Evolutionary conservation across 1,284 basidiomycete genomes (phyloP).

Genomic region (Ceratobasidium sp.): DNA sequence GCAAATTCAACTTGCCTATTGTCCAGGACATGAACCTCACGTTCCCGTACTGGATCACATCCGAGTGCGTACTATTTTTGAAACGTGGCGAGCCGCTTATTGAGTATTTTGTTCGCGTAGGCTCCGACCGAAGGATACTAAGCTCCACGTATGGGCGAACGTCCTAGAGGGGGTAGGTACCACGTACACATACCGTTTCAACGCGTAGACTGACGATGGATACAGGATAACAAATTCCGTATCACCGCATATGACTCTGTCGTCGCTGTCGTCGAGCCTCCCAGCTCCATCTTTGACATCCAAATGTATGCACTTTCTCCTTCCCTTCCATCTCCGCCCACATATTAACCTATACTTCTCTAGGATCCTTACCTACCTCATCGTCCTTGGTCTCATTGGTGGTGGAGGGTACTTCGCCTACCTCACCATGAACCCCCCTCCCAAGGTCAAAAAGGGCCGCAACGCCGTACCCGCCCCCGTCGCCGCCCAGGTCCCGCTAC

Average conservation of each 20-base stretch:
- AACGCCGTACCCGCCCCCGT: conserved; percentile 54
- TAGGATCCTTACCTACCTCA: conserved; percentile 82
- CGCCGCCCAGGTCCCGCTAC: conserved; percentile 43
- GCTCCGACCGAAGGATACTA: conserved; percentile 41
- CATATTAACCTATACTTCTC: conserved; percentile 35
- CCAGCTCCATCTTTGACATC: conserved; percentile 82
- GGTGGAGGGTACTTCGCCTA: conserved; percentile 78
- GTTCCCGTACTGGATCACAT: conserved; percentile 82
- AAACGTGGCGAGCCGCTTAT: no score
- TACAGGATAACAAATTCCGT: conserved; percentile 69
- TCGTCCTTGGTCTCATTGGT: conserved; percentile 75
- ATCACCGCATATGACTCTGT: conserved; percentile 83
- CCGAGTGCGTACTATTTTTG: conserved; percentile 75
- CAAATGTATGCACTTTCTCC: conserved; percentile 82
- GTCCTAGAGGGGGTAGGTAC: conserved; percentile 72
- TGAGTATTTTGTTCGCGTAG: not conserved
- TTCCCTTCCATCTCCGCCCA: no score
- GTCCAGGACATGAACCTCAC: conserved; percentile 65
- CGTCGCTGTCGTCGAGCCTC: conserved; percentile 86
- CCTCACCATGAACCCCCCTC: conserved; percentile 70
- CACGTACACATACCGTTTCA: conserved; percentile 27
- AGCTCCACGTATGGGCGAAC: conserved; percentile 82
- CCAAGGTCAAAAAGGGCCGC: conserved; percentile 63
- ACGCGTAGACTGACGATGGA: conserved; percentile 45
- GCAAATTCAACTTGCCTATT: conserved; percentile 73